These are phyloP conservation scores for Dorcoceras hygrometricum DNA, from an alignment of 257 asterid species.

Conservation along the genomic window DNA sequence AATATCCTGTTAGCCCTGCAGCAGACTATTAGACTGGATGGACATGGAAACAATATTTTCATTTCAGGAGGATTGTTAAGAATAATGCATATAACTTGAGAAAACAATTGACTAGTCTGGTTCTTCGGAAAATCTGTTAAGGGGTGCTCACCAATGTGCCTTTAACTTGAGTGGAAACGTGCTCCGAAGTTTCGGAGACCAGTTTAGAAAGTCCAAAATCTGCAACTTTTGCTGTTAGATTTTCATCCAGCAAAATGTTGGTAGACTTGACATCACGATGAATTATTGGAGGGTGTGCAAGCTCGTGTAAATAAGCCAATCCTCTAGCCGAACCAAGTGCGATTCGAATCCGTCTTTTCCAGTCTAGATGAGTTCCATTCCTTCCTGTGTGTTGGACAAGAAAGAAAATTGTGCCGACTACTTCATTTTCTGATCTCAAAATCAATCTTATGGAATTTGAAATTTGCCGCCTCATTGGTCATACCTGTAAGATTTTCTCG, in stretches of 20 bases:
- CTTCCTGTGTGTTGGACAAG: conserved; percentile 42
- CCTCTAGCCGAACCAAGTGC: conserved; percentile 96
- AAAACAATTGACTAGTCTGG: neutral
- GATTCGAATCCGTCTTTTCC: conserved; percentile 77
- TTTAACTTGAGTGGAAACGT: conserved; percentile 93
- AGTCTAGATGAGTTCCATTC: conserved; percentile 68
- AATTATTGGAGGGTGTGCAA: conserved; percentile 89
- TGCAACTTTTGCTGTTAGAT: conserved; percentile 87
- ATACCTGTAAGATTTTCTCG: conserved; percentile 72
- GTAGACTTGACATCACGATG: conserved; percentile 89
- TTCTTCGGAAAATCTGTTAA: neutral
- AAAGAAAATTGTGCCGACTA: conserved; percentile 7
- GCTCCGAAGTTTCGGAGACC: conserved; percentile 74
- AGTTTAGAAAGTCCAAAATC: conserved; percentile 94
- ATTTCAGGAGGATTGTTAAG: no score
- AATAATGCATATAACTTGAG: neutral
- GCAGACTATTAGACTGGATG: no score
- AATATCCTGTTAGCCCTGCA: neutral
- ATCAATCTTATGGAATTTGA: neutral
- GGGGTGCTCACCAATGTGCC: conserved; percentile 69
- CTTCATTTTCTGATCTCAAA: neutral
- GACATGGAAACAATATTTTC: no score
- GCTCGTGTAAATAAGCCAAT: conserved; percentile 85
- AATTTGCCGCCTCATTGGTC: neutral
- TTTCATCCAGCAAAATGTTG: conserved; percentile 75